These are phyloP conservation scores for Paraphoma chrysanthemicola DNA, from an alignment of 2,329 filamentous ascomycete species.

Conservation along the genomic window DNA sequence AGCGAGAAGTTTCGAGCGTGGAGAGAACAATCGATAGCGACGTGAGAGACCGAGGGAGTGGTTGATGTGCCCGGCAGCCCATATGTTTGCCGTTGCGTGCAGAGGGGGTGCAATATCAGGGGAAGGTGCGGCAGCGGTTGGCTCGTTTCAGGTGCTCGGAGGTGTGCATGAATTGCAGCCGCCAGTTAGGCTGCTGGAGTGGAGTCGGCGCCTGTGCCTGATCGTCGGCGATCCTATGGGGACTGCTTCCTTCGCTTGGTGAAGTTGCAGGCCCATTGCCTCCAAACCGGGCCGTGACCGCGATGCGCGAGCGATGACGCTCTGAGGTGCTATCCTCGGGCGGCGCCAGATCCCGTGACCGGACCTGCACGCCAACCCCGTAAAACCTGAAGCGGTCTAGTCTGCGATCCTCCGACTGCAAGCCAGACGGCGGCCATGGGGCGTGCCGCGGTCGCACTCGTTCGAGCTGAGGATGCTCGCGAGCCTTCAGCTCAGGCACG, in stretches of 20 bases:
- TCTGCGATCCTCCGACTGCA: not conserved
- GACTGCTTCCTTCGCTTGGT: conserved; percentile 3
- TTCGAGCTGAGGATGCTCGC: conserved; percentile 2
- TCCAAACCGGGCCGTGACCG: conserved; percentile 4
- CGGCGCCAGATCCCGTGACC: conserved; percentile 15
- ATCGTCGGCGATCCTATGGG: conserved; percentile 21
- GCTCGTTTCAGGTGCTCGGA: conserved; percentile 39
- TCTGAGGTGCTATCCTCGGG: not conserved
- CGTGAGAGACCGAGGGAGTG: conserved; percentile 18
- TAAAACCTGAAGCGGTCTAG: not conserved
- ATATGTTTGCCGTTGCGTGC: conserved; percentile 38
- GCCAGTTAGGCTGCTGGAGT: conserved; percentile 12
- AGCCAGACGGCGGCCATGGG: conserved; percentile 5
- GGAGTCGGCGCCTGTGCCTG: conserved; percentile 17
- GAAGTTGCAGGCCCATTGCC: conserved; percentile 10
- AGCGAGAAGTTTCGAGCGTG: conserved; percentile 11
- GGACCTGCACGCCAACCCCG: conserved; percentile 9
- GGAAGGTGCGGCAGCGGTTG: conserved; percentile 26
- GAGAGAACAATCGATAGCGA: conserved; percentile 18
- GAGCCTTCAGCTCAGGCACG: conserved; percentile 4
- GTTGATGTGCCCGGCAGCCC: conserved; percentile 22
- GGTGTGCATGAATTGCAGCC: conserved; percentile 25
- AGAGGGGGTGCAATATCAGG: conserved; percentile 37
- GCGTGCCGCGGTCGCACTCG: conserved; percentile 5
- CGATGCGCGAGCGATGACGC: conserved; percentile 11